A percentile compares a stretch with the other conserved stretches of the same genome.
Conservation (phyloP, 2,329 filamentous ascomycete genomes). For the Colletotrichum sp. region DNA sequence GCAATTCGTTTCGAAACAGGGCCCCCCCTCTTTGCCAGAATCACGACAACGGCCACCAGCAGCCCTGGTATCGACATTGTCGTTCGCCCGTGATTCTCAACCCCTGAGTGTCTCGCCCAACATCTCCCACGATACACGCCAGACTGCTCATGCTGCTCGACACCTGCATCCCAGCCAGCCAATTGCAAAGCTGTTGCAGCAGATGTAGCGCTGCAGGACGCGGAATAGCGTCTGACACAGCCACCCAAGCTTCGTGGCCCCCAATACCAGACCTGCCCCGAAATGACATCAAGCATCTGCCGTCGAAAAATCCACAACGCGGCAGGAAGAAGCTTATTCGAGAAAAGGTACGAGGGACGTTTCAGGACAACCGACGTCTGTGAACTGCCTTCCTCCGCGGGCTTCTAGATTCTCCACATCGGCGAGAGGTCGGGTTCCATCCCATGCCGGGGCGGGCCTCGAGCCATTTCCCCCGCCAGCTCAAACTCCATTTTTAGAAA, state of each 20-base stretch:
- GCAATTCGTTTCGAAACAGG: conserved; percentile 5
- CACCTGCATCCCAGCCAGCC: not conserved
- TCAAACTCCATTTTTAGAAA: conserved; percentile 15
- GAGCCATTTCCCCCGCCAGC: not conserved
- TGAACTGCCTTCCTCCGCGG: not conserved
- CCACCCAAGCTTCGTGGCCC: conserved; percentile 15
- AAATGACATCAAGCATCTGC: conserved; percentile 13
- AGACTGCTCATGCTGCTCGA: not conserved
- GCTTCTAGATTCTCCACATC: not conserved
- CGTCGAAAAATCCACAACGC: conserved; percentile 4
- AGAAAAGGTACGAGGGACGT: not conserved
- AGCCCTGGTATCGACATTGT: not conserved
- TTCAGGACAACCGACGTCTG: not conserved
- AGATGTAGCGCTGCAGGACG: not conserved
- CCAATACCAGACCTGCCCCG: not conserved
- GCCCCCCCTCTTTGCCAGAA: not conserved
- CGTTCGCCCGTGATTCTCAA: not conserved
- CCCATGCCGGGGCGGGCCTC: not conserved
- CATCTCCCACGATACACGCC: not conserved
- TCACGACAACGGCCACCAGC: not conserved
- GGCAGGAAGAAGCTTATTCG: conserved; percentile 23
- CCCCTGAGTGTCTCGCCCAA: not conserved
- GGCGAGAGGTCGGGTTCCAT: not conserved
- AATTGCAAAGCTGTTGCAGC: not conserved
- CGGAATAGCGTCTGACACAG: conserved; percentile 11